phyloP scores from a whole-genome alignment of 495 filamentous ascomycete species.

The Pyronema omphalodes region DNA sequence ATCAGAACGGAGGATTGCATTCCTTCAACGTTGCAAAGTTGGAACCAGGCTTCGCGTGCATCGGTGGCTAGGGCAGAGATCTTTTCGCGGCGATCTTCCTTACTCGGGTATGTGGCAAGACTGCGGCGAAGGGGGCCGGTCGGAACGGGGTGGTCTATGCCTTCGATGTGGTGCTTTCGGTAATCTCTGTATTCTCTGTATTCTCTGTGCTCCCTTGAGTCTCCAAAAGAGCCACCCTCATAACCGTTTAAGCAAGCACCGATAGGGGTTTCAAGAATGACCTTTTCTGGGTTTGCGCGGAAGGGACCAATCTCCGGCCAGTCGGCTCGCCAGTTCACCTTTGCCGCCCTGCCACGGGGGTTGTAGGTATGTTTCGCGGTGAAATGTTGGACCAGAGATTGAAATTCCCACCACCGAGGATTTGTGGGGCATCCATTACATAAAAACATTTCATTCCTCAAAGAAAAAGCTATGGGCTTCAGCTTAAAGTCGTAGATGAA shows the following conservation, averaged over 20 bases:
- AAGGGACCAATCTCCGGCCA: conserved; percentile 63
- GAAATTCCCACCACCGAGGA: conserved; percentile 49
- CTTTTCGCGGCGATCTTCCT: no score
- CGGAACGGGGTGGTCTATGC: not conserved
- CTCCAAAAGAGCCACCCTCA: no score
- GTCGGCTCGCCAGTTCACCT: conserved; percentile 59
- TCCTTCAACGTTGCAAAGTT: conserved; percentile 40
- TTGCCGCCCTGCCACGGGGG: conserved; percentile 46
- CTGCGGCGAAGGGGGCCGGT: not conserved
- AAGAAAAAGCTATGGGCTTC: conserved; percentile 41
- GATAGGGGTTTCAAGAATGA: not conserved
- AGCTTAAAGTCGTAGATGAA: conserved; percentile 64
- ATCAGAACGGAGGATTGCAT: conserved; percentile 43
- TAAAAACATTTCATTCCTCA: conserved; percentile 40
- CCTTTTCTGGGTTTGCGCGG: conserved; percentile 33
- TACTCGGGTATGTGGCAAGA: not conserved
- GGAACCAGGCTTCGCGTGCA: conserved; percentile 44
- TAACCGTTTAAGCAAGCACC: not conserved
- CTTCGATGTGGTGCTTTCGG: not conserved
- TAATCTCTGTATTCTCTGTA: no score
- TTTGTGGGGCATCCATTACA: conserved; percentile 49
- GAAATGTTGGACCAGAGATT: conserved; percentile 62
- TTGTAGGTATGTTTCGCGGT: conserved; percentile 56
- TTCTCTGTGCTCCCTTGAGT: no score
- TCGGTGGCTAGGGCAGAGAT: conserved; percentile 4